Evolutionary conservation across 495 filamentous ascomycete genomes (phyloP).

Genomic region (Immersiella caudata): DNA sequence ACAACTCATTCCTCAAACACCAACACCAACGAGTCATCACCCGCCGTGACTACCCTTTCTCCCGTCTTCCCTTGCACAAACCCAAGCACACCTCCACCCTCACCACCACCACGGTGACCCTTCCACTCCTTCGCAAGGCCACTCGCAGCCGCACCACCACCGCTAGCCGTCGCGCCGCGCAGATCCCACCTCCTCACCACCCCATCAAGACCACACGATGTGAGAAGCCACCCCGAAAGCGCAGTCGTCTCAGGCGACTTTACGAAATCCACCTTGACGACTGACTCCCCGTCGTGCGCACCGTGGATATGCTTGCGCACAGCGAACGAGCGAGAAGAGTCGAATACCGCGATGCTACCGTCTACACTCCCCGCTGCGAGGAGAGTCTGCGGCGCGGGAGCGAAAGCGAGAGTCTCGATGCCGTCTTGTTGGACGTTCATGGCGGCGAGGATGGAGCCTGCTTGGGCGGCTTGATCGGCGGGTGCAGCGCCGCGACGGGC

Average conservation of each 20-base stretch:
- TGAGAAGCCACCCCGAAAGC: slow-evolving; percentile 62
- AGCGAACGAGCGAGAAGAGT: slow-evolving; percentile 80
- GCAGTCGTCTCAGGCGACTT: slow-evolving; percentile 38
- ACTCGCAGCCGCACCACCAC: slow-evolving; percentile 47
- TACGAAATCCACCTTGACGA: slow-evolving; percentile 92
- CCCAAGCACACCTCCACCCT: slow-evolving; percentile 84
- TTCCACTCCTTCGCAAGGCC: slow-evolving; percentile 78
- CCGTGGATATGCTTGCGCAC: slow-evolving; percentile 75
- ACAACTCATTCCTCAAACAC: slow-evolving; percentile 62
- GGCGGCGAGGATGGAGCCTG: slow-evolving; percentile 75
- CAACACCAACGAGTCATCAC: slow-evolving; percentile 77
- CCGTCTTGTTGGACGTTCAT: slow-evolving; percentile 70
- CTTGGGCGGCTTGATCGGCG: slow-evolving; percentile 57
- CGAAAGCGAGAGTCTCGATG: slow-evolving; percentile 82
- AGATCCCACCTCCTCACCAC: slow-evolving; percentile 86
- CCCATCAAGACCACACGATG: slow-evolving; percentile 83
- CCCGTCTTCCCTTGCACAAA: slow-evolving; percentile 76
- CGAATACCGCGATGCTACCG: slow-evolving; percentile 85
- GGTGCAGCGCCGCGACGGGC: slow-evolving; percentile 25
- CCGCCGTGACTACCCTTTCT: slow-evolving; percentile 79
- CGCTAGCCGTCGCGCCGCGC: slow-evolving; percentile 69
- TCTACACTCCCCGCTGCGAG: slow-evolving; percentile 91
- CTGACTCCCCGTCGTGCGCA: slow-evolving; percentile 78
- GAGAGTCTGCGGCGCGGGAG: slow-evolving; percentile 61
- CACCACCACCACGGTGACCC: slow-evolving; percentile 74